phyloP scores from a whole-genome alignment of 805 yeast species.

The Metschnikowia cubensis region DNA sequence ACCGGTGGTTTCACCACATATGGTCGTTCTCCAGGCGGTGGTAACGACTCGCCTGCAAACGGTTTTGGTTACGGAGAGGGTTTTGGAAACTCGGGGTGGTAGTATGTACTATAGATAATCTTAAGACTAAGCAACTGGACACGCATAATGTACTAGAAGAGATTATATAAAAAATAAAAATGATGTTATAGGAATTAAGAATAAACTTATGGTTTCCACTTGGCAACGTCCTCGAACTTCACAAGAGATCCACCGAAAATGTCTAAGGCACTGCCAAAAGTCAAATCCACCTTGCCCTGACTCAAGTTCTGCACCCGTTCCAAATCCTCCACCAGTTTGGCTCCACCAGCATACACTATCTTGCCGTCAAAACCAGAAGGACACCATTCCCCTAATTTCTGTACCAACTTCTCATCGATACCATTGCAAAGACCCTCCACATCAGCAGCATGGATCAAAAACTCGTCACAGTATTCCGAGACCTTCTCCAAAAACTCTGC shows the following conservation, averaged over 20 bases:
- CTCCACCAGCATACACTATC: constrained; percentile 97
- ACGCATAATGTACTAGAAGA: not conserved
- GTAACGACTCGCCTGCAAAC: constrained; percentile 25
- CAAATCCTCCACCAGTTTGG: constrained; percentile 68
- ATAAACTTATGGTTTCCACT: constrained; percentile 43
- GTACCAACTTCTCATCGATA: constrained; percentile 76
- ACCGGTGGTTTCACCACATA: constrained; percentile 48
- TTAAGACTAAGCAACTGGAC: not conserved
- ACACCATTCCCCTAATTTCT: constrained; percentile 73
- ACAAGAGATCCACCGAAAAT: constrained; percentile 90
- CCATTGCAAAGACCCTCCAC: constrained; percentile 97
- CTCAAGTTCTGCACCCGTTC: constrained; percentile 63
- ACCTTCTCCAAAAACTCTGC: constrained; percentile 51
- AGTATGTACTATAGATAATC: constrained; percentile 5
- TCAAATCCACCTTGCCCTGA: constrained; percentile 80
- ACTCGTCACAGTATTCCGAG: constrained; percentile 72
- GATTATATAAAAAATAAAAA: too few species aligned
- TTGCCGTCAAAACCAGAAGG: constrained; percentile 51
- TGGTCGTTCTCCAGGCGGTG: constrained; percentile 40
- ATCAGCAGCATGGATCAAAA: constrained; percentile 95
- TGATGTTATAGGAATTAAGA: too few species aligned
- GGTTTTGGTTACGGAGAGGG: constrained; percentile 30
- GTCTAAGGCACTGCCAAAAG: constrained; percentile 90
- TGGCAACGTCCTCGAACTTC: constrained; percentile 66
- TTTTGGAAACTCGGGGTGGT: constrained; percentile 35